Conservation (phyloP, 148 eudicot genomes). For the Tetragonia tetragonoides region DNA sequence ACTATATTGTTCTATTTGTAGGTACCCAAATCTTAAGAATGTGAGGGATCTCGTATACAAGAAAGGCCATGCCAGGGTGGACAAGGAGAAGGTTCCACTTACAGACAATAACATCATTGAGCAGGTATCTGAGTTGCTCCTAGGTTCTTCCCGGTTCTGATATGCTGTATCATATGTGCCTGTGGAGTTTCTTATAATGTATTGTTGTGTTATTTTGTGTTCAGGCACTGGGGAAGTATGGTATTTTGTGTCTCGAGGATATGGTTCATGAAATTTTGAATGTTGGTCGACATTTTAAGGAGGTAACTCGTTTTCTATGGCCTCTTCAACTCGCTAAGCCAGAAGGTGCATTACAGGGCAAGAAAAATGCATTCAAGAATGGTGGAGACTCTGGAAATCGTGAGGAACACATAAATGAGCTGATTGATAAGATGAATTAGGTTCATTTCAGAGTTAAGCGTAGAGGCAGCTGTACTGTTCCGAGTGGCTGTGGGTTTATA, state of each 20-base stretch:
- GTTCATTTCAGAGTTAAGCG: neutral
- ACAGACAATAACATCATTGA: slow-evolving; percentile 79
- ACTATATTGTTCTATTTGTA: slow-evolving; percentile 17
- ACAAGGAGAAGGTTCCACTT: slow-evolving; percentile 63
- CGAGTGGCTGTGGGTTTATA: neutral
- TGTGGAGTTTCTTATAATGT: neutral
- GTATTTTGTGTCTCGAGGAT: slow-evolving; percentile 73
- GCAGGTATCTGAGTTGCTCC: slow-evolving; percentile 46
- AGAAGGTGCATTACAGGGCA: slow-evolving; percentile 55
- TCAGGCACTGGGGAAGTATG: slow-evolving; percentile 65
- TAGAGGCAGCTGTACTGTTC: neutral
- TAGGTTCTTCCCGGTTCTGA: neutral
- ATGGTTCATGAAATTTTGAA: slow-evolving; percentile 62
- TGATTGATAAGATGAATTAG: slow-evolving; percentile 77
- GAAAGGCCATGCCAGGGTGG: slow-evolving; percentile 58
- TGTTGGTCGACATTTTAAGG: slow-evolving; percentile 77
- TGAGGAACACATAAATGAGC: slow-evolving; percentile 61
- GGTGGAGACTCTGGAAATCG: slow-evolving; percentile 89
- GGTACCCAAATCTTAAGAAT: slow-evolving; percentile 57
- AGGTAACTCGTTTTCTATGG: slow-evolving; percentile 46
- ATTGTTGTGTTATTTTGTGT: slow-evolving; percentile 6
- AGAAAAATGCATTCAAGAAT: slow-evolving; percentile 48
- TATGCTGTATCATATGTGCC: neutral
- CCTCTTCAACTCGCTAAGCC: slow-evolving; percentile 70
- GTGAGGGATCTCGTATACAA: slow-evolving; percentile 86